These are phyloP conservation scores for Debaryomyces subglobosus DNA, from an alignment of 1,139 yeast species.

Conservation along the genomic window DNA sequence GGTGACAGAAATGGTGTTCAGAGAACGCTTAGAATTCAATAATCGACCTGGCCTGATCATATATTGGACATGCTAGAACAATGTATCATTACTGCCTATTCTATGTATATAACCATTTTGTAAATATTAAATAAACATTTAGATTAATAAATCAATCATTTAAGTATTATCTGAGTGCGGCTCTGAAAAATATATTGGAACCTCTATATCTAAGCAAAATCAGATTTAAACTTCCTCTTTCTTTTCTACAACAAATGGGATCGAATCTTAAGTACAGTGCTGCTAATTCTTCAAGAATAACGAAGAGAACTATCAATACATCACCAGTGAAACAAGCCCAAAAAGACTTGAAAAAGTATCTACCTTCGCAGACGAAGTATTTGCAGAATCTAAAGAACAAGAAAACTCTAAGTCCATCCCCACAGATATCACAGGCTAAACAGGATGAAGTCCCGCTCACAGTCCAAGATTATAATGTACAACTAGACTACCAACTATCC, in stretches of 20 bases:
- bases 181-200: neutral
- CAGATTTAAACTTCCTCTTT: neutral
- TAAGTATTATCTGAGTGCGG: neutral
- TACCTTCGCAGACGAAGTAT: slow-evolving; percentile 32
- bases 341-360: slow-evolving; percentile 25
- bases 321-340: slow-evolving; percentile 30
- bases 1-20: slow-evolving; percentile 25
- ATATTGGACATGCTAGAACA: neutral
- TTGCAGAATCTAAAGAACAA: slow-evolving; percentile 21
- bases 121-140: slow-evolving; percentile 4
- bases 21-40: slow-evolving; percentile 17
- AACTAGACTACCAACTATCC: slow-evolving; percentile 43
- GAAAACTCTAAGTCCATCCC: slow-evolving; percentile 4
- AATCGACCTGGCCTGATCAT: slow-evolving; percentile 6
- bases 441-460: slow-evolving; percentile 17
- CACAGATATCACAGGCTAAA: slow-evolving; percentile 13
- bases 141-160: neutral
- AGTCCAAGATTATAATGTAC: slow-evolving; percentile 40
- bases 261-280: slow-evolving; percentile 42
- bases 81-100: neutral
- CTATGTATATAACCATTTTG: slow-evolving; percentile 8
- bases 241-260: slow-evolving; percentile 18
- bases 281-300: slow-evolving; percentile 42
- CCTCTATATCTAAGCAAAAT: neutral
- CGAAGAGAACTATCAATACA: slow-evolving; percentile 22